A percentile compares a stretch with the other conserved stretches of the same genome.
phyloP scores from a whole-genome alignment of 257 asterid species.

The Striga asiatica region DNA sequence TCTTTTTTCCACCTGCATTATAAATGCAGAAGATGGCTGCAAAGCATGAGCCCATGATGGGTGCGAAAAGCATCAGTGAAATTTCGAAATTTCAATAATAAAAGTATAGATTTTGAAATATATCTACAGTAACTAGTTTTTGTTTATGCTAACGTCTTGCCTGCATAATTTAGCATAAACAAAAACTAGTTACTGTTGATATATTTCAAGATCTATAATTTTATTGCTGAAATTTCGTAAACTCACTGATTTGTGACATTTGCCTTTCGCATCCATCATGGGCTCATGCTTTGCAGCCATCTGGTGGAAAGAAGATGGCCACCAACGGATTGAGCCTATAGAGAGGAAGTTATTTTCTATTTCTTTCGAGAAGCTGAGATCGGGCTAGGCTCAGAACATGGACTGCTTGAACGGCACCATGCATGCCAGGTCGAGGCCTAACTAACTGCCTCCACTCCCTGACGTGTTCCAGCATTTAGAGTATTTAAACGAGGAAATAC shows the following conservation, averaged over 20 bases:
- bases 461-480: constrained; percentile 13
- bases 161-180: no score
- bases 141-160: no score
- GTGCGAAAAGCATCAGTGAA: constrained; percentile 54
- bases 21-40: constrained; percentile 32
- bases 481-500: constrained; percentile 9
- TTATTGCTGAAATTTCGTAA: constrained; percentile 6
- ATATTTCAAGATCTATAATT: constrained; percentile 8
- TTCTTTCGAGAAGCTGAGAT: constrained; percentile 31
- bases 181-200: no score
- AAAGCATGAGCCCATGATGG: constrained; percentile 46
- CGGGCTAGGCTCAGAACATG: constrained; percentile 54
- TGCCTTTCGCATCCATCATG: constrained; percentile 44
- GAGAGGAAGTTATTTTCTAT: constrained; percentile 21
- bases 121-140: no score
- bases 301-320: constrained; percentile 45
- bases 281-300: constrained; percentile 50
- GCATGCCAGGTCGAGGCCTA: constrained; percentile 40
- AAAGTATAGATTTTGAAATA: no score
- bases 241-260: constrained; percentile 55
- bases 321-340: constrained; percentile 49
- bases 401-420: constrained; percentile 33
- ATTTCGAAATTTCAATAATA: no score
- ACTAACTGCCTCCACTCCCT: constrained; percentile 70
- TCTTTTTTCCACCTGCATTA: constrained; percentile 52